These are phyloP conservation scores for Globisporangium echinulatum DNA, from an alignment of 352 stramenopile species.

Conservation along the genomic window DNA sequence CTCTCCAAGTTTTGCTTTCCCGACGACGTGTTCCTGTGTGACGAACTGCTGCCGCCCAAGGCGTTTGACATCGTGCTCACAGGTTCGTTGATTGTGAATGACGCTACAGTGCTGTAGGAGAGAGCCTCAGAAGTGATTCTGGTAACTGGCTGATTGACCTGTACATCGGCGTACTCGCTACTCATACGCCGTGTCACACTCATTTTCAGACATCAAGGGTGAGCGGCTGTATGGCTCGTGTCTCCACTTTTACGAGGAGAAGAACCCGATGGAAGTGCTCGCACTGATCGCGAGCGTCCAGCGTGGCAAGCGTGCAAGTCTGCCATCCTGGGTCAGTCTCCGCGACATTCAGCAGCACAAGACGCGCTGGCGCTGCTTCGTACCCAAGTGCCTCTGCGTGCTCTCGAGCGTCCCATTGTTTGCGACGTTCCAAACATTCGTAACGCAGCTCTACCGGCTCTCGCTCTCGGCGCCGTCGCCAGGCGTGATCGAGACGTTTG, in stretches of 20 bases:
- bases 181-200: too few relatives aligned
- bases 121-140: too few relatives aligned
- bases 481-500: constrained; percentile 32
- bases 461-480: constrained; percentile 20
- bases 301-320: constrained; percentile 30
- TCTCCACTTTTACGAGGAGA: constrained; percentile 60
- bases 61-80: constrained; percentile 71
- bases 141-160: too few relatives aligned
- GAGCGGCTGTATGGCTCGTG: constrained; percentile 47
- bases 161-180: too few relatives aligned
- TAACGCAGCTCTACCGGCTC: constrained; percentile 44
- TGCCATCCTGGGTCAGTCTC: constrained; percentile 63
- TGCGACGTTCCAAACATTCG: constrained; percentile 38
- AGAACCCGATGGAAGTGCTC: constrained; percentile 53
- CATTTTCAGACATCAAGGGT: constrained; percentile 38
- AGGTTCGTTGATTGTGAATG: constrained; percentile 16
- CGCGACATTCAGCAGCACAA: constrained; percentile 62
- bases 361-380: constrained; percentile 45
- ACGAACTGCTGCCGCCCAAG: constrained; percentile 27
- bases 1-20: constrained; percentile 74
- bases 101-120: too few relatives aligned
- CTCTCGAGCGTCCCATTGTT: constrained; percentile 51
- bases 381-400: constrained; percentile 61
- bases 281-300: constrained; percentile 43
- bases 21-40: constrained; percentile 42